Base-by-base conservation (phyloP, 1,284 basidiomycete species). In the Puccinia triticina region DNA sequence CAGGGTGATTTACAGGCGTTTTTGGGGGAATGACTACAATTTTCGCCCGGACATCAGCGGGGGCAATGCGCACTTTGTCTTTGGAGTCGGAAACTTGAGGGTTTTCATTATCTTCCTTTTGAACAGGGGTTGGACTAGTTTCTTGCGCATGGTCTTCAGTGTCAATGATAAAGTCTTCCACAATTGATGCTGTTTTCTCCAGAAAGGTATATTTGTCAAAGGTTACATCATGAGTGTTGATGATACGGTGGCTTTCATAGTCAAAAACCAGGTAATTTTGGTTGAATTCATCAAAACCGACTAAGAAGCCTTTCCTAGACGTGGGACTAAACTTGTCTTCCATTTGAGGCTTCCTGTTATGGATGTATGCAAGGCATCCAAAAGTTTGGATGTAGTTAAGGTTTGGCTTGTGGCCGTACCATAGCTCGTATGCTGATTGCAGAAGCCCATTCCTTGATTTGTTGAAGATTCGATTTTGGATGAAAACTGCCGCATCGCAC, bases 131-230 rank as follows among this genome's bases (percentile, higher is more conserved):
- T 32, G 59, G 5, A 18, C n/a, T n/a, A n/a, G n/a, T n/a, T n/a
- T n/a, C n/a, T 59, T n/a, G n/a, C n/a, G 23, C 11, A 8, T 26
- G 4, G 10, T 7, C 29, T 10, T 59, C 55, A 8, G 26, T 26
- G 26, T 59, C 26, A 29, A 59, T 5, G n/a, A 26, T 34, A 64
- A 34, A 7, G 18, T 34, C 32, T 1, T 34, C 8, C 29, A 5
- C n/a, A 5, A 64, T 64, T 32, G 14, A 11, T 12, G 23, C 48
- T 40, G 2, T 40, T 4, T 16, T 1, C n/a, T 64, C 32, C 2
- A 50, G 73, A 57, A 75, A 75, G n/a, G 11, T 1, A 4, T 75
- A 14, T 37, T 75, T 50, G 57, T 75, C 34, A 21, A 75, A 75
- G 16, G 50, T 57, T 8, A 57, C 73, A 57, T 75, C 16, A 29